Base-by-base conservation (phyloP, 2,329 filamentous ascomycete species). In the Fusarium setosum region DNA sequence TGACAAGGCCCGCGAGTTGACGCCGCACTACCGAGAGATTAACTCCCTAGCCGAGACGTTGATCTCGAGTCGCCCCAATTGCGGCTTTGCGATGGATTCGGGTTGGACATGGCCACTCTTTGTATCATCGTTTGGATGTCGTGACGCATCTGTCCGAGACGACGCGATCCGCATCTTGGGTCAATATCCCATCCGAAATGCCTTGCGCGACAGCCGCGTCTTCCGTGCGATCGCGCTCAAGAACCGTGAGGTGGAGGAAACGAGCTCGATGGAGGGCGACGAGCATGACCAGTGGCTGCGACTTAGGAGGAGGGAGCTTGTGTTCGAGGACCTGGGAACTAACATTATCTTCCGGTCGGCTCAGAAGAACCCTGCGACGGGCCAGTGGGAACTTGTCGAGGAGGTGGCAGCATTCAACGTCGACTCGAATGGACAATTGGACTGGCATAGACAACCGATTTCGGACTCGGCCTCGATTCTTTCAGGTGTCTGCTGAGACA, bases 101-200 rank as follows among this genome's bases (percentile, higher is more conserved):
- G 81, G 81, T 1, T 81, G 79, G 69, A 81, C 80, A 7, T 81
- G 81, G 79, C 79, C 80, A 0, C 70, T 83, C 5, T 80, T 81
- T 21, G 66, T 82, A 5, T 75, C 77, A 4, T 73, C 80, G 0
- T 79, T 80, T 68, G 78, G 76, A 7, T 83, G 80, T 42, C 75
- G 80, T 8, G 78, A 82, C 45, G 69, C 72, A 4, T 59, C 67
- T 0, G 76, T 83, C 5, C 73, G 80, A 12, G 74, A 76, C 6
- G 77, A 82, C 5, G 76, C 82, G 8, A 76, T 79, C 13, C 73
- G 76, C 9, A 77, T 83, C 17, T 70, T 83, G 15, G 73, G 72
- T 5, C 67, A 75, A 44, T 80, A 82, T 24, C 80, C 80, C 4
- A 75, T 81, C 4, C 75, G 79, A 26, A 82, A 83, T 59, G 80